Evolutionary conservation across 108 stramenopile species (phyloP).

Genomic region (Discostella stelligeroides): DNA sequence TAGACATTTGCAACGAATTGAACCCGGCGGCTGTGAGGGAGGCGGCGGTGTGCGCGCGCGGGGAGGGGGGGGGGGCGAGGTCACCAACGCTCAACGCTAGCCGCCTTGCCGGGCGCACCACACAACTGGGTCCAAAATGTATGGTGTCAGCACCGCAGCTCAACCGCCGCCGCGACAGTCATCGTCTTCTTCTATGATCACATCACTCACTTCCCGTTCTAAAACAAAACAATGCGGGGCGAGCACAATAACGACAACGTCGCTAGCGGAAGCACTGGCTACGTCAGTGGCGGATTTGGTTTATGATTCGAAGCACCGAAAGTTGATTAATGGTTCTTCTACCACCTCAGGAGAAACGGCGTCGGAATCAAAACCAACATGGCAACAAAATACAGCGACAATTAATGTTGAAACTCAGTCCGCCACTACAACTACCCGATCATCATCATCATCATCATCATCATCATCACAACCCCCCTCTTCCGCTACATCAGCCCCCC

Average conservation of each 20-base stretch:
- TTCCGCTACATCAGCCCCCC: slow-evolving; percentile 3
- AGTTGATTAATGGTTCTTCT: neutral
- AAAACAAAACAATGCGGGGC: neutral
- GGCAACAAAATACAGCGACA: no score
- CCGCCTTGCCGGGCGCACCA: no score
- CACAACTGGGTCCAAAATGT: slow-evolving; percentile 1
- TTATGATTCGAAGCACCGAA: slow-evolving; percentile 6
- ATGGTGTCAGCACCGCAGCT: neutral
- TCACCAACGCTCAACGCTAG: neutral
- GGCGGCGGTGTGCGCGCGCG: neutral
- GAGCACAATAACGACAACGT: slow-evolving; percentile 4
- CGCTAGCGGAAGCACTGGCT: slow-evolving; percentile 33
- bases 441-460: neutral
- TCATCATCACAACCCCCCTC: neutral
- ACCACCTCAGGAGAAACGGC: neutral
- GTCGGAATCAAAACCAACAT: neutral
- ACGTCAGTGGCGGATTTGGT: slow-evolving; percentile 31
- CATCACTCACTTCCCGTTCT: slow-evolving; percentile 15
- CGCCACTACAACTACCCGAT: neutral
- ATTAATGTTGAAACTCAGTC: neutral
- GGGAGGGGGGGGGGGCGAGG: neutral
- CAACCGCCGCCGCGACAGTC: slow-evolving; percentile 5
- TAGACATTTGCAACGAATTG: no score
- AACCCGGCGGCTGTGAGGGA: no score
- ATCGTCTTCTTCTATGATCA: slow-evolving; percentile 14